phyloP scores from a whole-genome alignment of 805 yeast genomes.

The Saccharomycopsis capsularis region DNA sequence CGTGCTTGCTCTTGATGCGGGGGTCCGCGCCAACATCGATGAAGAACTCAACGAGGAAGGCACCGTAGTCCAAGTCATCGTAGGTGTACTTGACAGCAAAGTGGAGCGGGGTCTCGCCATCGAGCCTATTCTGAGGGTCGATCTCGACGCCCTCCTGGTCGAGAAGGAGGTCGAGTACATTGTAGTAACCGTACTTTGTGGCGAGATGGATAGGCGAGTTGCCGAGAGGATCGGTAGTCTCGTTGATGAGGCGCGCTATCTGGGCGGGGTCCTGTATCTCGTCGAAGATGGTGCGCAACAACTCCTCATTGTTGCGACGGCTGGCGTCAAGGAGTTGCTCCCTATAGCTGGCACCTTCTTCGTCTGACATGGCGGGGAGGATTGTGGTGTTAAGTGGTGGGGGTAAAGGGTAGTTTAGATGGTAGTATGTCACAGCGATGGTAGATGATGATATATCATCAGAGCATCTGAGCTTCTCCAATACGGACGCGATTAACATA shows the following conservation, averaged over 20 bases:
- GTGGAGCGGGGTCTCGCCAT: conserved; percentile 88
- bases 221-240: conserved; percentile 67
- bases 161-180: conserved; percentile 69
- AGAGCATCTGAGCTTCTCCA: too few relatives aligned
- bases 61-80: conserved; percentile 81
- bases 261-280: conserved; percentile 30
- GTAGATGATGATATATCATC: too few relatives aligned
- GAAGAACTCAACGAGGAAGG: conserved; percentile 67
- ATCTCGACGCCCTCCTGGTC: conserved; percentile 89
- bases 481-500: too few relatives aligned
- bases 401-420: too few relatives aligned
- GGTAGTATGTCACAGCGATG: too few relatives aligned
- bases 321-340: conserved; percentile 85
- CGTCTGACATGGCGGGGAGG: conserved; percentile 11
- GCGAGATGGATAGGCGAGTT: conserved; percentile 79
- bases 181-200: conserved; percentile 76
- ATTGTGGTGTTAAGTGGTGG: too few relatives aligned
- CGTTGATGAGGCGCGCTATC: conserved; percentile 52
- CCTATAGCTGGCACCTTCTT: conserved; percentile 65
- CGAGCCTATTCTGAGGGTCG: conserved; percentile 64
- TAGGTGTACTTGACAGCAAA: conserved; percentile 69
- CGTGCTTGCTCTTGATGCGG: conserved; percentile 46
- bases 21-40: conserved; percentile 92
- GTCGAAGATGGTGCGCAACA: conserved; percentile 51
- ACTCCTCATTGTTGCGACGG: conserved; percentile 79